phyloP scores from a whole-genome alignment of 179 eudicot genomes.

The Drosera spatulata region DNA sequence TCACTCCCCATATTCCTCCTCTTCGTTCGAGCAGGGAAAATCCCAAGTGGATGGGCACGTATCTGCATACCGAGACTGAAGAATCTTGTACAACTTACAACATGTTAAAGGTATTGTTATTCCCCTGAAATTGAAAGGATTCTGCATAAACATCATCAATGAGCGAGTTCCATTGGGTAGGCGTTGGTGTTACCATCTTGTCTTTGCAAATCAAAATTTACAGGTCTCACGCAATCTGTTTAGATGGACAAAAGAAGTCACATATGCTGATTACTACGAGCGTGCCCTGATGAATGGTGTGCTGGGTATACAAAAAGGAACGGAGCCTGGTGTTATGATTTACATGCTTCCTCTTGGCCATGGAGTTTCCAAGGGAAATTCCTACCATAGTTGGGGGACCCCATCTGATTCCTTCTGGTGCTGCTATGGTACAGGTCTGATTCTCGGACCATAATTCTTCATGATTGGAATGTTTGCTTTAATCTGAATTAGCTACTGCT shows the following conservation, averaged over 20 bases:
- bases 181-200: too few species aligned
- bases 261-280: constrained; percentile 90
- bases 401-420: constrained; percentile 77
- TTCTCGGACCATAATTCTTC: too few species aligned
- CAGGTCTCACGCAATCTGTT: constrained; percentile 87
- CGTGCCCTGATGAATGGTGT: constrained; percentile 90
- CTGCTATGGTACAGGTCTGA: constrained; percentile 89
- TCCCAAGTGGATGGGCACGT: constrained; percentile 63
- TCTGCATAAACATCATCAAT: background rate
- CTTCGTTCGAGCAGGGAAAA: constrained; percentile 40
- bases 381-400: too few species aligned
- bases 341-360: too few species aligned
- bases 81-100: constrained; percentile 94
- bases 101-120: constrained; percentile 66
- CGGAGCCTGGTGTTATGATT: constrained; percentile 89
- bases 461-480: too few species aligned
- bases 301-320: constrained; percentile 79
- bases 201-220: background rate
- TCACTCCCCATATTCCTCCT: too few species aligned
- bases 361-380: too few species aligned
- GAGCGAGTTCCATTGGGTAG: too few species aligned
- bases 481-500: too few species aligned
- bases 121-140: background rate
- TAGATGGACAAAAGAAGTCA: constrained; percentile 80
- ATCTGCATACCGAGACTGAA: constrained; percentile 57